These are phyloP conservation scores for Kuraishia cidri DNA, from an alignment of 805 yeast genomes.

Conservation along the genomic window DNA sequence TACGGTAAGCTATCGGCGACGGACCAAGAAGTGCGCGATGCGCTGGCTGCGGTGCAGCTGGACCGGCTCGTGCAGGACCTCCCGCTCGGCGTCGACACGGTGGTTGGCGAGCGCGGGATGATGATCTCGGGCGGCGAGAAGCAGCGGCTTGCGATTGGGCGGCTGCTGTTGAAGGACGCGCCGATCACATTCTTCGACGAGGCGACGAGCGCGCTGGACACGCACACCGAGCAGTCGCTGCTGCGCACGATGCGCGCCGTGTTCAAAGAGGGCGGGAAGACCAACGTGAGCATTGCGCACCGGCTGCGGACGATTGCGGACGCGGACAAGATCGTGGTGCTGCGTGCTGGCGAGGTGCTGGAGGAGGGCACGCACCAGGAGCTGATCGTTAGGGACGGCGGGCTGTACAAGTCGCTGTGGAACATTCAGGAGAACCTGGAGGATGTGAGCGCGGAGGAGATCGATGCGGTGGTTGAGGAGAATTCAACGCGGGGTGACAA, in stretches of 20 bases:
- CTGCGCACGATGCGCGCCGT: constrained; percentile 64
- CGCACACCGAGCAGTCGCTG: constrained; percentile 87
- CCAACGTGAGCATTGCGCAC: constrained; percentile 91
- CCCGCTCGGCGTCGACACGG: constrained; percentile 78
- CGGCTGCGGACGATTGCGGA: constrained; percentile 90
- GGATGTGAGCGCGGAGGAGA: constrained; percentile 29
- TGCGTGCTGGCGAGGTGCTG: constrained; percentile 66
- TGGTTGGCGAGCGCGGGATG: constrained; percentile 96
- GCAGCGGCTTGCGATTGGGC: constrained; percentile 88
- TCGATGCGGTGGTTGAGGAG: constrained; percentile 16
- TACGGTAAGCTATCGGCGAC: constrained; percentile 74
- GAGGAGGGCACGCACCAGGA: constrained; percentile 83
- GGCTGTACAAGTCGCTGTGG: constrained; percentile 82
- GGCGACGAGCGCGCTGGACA: constrained; percentile 93
- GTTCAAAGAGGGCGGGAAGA: constrained; percentile 46
- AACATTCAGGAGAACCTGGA: constrained; percentile 80
- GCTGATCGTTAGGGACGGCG: constrained; percentile 40
- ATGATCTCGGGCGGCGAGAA: constrained; percentile 99
- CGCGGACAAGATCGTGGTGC: constrained; percentile 85
- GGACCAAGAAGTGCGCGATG: constrained; percentile 59
- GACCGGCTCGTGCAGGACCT: constrained; percentile 52
- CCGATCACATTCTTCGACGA: constrained; percentile 94
- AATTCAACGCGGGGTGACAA: too few species aligned
- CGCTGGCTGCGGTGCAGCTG: constrained; percentile 64
- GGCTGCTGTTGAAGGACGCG: constrained; percentile 77